phyloP scores from a whole-genome alignment of 2,329 filamentous ascomycete species.

The Chrysoporthe deuterocubensis region DNA sequence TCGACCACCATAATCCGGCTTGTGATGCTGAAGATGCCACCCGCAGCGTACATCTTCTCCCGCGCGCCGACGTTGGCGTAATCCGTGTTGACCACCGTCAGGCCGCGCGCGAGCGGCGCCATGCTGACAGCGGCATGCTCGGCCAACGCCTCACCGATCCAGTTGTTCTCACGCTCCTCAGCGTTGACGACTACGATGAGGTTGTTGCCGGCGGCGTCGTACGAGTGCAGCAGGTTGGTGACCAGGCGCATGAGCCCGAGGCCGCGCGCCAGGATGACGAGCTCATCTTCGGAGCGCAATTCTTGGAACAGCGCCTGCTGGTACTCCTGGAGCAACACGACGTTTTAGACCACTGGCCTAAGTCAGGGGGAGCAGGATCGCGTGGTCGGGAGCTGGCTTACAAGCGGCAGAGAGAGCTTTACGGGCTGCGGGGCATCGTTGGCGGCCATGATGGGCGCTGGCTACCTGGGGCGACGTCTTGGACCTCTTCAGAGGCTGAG shows the following conservation, averaged over 20 bases:
- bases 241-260: conserved; percentile 89
- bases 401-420: conserved; percentile 79
- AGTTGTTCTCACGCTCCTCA: conserved; percentile 90
- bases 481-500: background rate
- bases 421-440: conserved; percentile 61
- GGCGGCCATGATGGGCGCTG: conserved; percentile 28
- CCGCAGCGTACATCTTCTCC: conserved; percentile 88
- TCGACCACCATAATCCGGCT: conserved; percentile 95
- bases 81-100: conserved; percentile 94
- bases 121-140: conserved; percentile 93
- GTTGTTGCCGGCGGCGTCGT: conserved; percentile 94
- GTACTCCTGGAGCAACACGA: conserved; percentile 65
- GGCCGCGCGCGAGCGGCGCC: conserved; percentile 77
- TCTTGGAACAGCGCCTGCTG: conserved; percentile 95
- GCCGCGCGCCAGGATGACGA: conserved; percentile 88
- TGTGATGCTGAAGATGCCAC: conserved; percentile 94
- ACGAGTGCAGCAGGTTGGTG: conserved; percentile 95
- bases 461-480: conserved; percentile 12
- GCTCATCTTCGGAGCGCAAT: conserved; percentile 87
- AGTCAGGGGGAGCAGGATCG: conserved; percentile 5
- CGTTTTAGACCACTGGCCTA: conserved; percentile 28
- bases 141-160: conserved; percentile 94
- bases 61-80: conserved; percentile 83
- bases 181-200: conserved; percentile 87
- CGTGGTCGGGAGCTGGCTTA: conserved; percentile 40